Conservation (phyloP, 768 basidiomycete genomes). For the Auricularia cornea region DNA sequence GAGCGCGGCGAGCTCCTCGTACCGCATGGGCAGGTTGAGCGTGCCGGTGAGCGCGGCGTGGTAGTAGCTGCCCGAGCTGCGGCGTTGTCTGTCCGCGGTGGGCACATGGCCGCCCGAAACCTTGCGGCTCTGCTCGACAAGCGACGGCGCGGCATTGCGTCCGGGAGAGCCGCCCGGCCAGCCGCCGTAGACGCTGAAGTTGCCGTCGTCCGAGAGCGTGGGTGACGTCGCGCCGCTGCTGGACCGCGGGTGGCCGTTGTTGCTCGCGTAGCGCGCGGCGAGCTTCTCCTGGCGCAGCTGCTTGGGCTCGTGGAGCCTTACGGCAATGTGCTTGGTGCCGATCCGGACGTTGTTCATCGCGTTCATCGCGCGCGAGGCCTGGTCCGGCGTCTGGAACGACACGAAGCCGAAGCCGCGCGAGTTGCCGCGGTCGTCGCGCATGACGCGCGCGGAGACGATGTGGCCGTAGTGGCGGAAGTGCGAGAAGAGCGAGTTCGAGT, state of each 20-base stretch:
- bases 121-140: conserved; percentile 19
- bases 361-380: conserved; percentile 68
- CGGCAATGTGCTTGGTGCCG: conserved; percentile 71
- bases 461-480: conserved; percentile 87
- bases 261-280: conserved; percentile 61
- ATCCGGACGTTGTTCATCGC: conserved; percentile 71
- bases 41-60: conserved; percentile 77
- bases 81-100: conserved; percentile 51
- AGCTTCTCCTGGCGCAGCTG: conserved; percentile 85
- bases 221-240: conserved; percentile 83
- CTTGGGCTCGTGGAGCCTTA: conserved; percentile 85
- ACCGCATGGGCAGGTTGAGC: conserved; percentile 75
- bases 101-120: neutral
- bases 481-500: conserved; percentile 75
- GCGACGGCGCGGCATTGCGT: conserved; percentile 45
- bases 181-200: conserved; percentile 43
- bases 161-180: conserved; percentile 60
- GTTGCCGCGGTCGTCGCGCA: conserved; percentile 76
- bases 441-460: conserved; percentile 88
- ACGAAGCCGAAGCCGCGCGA: conserved; percentile 90
- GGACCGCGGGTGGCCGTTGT: conserved; percentile 72
- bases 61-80: conserved; percentile 83
- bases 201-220: conserved; percentile 72
- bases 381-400: conserved; percentile 73
- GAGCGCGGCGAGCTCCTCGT: conserved; percentile 71